Conservation (phyloP, 768 basidiomycete species). For the Mycena rebaudengoi region DNA sequence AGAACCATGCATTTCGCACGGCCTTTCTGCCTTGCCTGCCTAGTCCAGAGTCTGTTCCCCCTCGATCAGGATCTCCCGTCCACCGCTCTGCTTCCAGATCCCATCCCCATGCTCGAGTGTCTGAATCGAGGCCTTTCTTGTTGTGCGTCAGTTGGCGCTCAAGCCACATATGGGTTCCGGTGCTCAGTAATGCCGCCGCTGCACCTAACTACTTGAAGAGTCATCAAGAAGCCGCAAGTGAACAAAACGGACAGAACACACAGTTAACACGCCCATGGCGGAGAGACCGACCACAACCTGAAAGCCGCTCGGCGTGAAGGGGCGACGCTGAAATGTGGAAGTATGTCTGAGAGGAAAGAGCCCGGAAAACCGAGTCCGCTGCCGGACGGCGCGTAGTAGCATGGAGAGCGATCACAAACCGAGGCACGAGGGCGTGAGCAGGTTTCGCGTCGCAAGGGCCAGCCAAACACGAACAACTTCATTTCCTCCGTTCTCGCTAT, state of each 20-base stretch:
- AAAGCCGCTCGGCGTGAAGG: constrained; percentile 53
- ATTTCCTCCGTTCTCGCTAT: no score
- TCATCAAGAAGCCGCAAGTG: neutral
- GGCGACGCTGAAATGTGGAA: constrained; percentile 27
- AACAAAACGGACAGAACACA: constrained; percentile 46
- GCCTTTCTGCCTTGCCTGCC: constrained; percentile 68
- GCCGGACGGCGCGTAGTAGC: no score
- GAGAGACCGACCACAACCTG: constrained; percentile 60
- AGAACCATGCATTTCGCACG: constrained; percentile 77
- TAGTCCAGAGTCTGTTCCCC: constrained; percentile 79
- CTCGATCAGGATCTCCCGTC: constrained; percentile 59
- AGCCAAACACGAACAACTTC: no score
- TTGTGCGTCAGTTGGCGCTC: constrained; percentile 55
- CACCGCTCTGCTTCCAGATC: constrained; percentile 67
- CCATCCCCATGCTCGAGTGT: constrained; percentile 73
- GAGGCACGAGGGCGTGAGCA: no score
- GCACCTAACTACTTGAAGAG: neutral
- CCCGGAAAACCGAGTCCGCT: neutral
- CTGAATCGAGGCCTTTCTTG: constrained; percentile 47
- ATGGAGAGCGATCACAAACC: no score
- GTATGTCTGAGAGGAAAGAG: constrained; percentile 1
- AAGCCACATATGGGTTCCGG: constrained; percentile 33
- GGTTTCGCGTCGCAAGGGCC: no score
- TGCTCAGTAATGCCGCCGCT: neutral
- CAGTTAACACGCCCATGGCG: constrained; percentile 50